Conservation (phyloP, 163 green algal species). For the Volvox carteri region DNA sequence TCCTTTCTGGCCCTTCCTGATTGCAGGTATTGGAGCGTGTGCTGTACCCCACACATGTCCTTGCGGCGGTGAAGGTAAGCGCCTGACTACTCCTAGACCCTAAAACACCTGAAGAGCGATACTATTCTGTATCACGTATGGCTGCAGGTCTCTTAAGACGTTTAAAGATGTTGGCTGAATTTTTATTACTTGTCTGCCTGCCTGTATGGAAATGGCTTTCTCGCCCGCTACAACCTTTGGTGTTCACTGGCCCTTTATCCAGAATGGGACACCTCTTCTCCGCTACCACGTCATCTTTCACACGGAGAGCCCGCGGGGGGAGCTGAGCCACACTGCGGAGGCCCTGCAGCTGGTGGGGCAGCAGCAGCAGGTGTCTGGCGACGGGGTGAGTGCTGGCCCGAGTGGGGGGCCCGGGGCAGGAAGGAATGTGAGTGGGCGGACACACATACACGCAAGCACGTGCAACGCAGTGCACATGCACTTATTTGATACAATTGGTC, state of each 20-base stretch:
- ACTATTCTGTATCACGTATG: not conserved
- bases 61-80: slow-evolving; percentile 18
- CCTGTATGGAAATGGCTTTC: not conserved
- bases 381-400: not conserved
- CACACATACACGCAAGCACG: no score
- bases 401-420: no score
- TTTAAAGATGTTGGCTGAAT: not conserved
- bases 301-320: not conserved
- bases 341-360: slow-evolving; percentile 44
- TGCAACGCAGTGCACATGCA: no score
- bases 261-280: slow-evolving; percentile 17
- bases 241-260: not conserved
- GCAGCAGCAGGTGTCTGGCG: no score
- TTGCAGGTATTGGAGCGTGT: slow-evolving; percentile 49
- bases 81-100: not conserved
- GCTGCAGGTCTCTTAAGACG: not conserved
- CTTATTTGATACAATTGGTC: no score
- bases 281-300: slow-evolving; percentile 7
- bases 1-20: no score
- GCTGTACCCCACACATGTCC: slow-evolving; percentile 46
- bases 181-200: not conserved
- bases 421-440: no score
- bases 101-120: no score
- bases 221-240: not conserved
- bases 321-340: slow-evolving; percentile 40